These are phyloP conservation scores for Fusarium drepaniforme DNA, from an alignment of 2,329 filamentous ascomycete genomes.

Conservation along the genomic window DNA sequence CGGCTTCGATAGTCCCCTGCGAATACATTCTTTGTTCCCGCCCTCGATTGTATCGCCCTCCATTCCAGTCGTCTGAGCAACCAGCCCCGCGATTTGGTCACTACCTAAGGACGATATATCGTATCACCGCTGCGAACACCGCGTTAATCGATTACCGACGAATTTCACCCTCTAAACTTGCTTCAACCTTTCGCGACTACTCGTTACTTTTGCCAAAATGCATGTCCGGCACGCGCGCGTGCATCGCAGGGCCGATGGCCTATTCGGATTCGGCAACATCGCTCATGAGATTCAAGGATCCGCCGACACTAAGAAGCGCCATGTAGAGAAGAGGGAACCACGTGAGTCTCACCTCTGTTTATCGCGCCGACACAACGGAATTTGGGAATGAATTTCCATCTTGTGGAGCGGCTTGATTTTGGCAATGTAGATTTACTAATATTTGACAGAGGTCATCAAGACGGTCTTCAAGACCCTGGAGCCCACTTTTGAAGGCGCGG, in stretches of 20 bases:
- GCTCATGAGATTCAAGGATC: slow-evolving; percentile 34
- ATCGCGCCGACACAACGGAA: neutral
- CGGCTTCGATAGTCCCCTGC: slow-evolving; percentile 36
- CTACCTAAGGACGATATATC: slow-evolving; percentile 32
- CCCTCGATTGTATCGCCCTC: slow-evolving; percentile 36
- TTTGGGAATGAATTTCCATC: neutral
- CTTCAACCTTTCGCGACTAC: neutral
- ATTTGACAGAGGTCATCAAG: slow-evolving; percentile 46
- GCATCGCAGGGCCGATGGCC: slow-evolving; percentile 43
- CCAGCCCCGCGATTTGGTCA: slow-evolving; percentile 35
- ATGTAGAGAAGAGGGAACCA: slow-evolving; percentile 30
- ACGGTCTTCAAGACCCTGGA: slow-evolving; percentile 58
- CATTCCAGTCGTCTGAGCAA: slow-evolving; percentile 45
- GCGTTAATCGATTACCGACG: neutral
- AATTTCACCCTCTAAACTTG: neutral
- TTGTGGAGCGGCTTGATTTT: neutral
- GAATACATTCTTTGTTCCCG: slow-evolving; percentile 43
- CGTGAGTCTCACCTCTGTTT: slow-evolving; percentile 13
- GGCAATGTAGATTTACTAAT: slow-evolving; percentile 11
- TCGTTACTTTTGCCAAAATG: slow-evolving; percentile 42
- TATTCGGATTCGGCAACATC: slow-evolving; percentile 46
- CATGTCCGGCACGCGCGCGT: slow-evolving; percentile 44
- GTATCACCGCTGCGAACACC: neutral
- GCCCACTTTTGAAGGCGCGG: slow-evolving; percentile 55
- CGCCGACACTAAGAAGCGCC: slow-evolving; percentile 19